phyloP scores from a whole-genome alignment of 495 filamentous ascomycete genomes.

The Lasiosphaeria miniovina region DNA sequence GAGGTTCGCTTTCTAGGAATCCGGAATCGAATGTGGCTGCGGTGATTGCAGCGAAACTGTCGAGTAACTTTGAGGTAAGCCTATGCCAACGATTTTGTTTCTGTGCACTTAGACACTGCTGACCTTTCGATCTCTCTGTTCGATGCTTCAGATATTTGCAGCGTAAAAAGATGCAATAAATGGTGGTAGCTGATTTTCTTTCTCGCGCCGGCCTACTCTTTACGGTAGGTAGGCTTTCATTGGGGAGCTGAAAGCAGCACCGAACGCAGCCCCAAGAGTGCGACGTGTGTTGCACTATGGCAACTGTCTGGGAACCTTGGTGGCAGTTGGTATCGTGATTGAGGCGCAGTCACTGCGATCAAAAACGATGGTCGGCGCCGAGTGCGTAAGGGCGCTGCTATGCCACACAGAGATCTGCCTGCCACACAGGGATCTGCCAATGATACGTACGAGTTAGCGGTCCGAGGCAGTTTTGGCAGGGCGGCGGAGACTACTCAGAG shows the following conservation, averaged over 20 bases:
- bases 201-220: no score
- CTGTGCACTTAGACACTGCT: background rate
- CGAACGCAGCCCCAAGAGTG: slow-evolving; percentile 22
- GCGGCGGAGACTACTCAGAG: background rate
- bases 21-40: no score
- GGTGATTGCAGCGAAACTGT: no score
- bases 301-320: slow-evolving; percentile 5
- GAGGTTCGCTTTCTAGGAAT: no score
- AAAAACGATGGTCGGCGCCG: slow-evolving; percentile 11
- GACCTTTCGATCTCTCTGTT: background rate
- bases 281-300: slow-evolving; percentile 6
- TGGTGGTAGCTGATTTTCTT: no score
- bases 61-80: no score
- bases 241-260: slow-evolving; percentile 24
- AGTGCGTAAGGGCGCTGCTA: slow-evolving; percentile 29
- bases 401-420: slow-evolving; percentile 70
- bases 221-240: no score
- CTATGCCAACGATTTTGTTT: no score
- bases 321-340: slow-evolving; percentile 10
- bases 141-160: background rate
- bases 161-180: no score
- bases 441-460: background rate
- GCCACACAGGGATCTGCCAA: slow-evolving; percentile 87
- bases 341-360: slow-evolving; percentile 22
- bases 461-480: background rate